Conservation (phyloP, 2,329 filamentous ascomycete genomes). For the Ophiosphaerella herpotricha region DNA sequence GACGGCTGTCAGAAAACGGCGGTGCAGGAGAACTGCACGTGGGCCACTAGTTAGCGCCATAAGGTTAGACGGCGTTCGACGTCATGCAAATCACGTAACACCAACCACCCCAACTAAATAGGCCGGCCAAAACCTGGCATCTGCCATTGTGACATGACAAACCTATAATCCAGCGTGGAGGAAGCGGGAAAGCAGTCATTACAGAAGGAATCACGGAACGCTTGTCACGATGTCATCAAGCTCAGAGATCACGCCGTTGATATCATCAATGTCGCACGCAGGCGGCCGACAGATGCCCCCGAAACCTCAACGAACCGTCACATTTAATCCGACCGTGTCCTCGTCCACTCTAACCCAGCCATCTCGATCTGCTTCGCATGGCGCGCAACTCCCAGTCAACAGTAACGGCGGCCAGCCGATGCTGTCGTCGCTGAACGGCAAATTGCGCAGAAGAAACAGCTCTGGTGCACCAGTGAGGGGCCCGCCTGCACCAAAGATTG, state of each 20-base stretch:
- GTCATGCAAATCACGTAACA: conserved; percentile 1
- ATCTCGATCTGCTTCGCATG: conserved; percentile 37
- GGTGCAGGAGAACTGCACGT: conserved; percentile 3
- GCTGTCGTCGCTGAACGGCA: conserved; percentile 82
- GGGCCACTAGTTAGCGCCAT: conserved; percentile 5
- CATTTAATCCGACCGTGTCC: conserved; percentile 70
- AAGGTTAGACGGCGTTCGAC: conserved; percentile 10
- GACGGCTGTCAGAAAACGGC: not conserved
- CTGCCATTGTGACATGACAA: conserved; percentile 3
- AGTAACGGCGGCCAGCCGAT: conserved; percentile 47
- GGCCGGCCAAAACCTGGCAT: not conserved
- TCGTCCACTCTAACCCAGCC: conserved; percentile 48
- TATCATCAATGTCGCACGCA: conserved; percentile 41
- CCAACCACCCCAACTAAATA: not conserved
- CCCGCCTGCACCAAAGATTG: conserved; percentile 70
- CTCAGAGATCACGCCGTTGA: conserved; percentile 45
- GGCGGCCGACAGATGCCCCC: conserved; percentile 21
- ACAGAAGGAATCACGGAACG: not conserved
- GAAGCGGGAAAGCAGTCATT: not conserved
- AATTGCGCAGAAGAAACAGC: conserved; percentile 83
- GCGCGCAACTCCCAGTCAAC: conserved; percentile 38
- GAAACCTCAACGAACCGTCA: conserved; percentile 67
- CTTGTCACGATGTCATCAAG: conserved; percentile 38
- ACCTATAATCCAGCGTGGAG: conserved; percentile 4
- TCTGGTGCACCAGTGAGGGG: conserved; percentile 65